Percentiles rank a stretch among this genome's conserved stretches.
Evolutionary conservation across 306 rosid genomes (phyloP).

Genomic region (Canavalia gladiata): DNA sequence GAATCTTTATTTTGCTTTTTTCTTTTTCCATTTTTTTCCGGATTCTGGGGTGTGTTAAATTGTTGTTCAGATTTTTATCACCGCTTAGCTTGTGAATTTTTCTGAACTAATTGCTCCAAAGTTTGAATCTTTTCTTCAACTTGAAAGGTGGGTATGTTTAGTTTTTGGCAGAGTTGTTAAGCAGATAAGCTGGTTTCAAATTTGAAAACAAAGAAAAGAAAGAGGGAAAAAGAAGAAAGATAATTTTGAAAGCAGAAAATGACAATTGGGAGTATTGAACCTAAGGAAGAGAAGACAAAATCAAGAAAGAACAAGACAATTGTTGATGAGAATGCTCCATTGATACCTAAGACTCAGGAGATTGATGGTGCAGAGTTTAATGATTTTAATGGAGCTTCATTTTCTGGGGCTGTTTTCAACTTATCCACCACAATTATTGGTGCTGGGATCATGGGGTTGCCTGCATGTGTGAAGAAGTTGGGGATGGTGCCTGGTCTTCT

Average conservation of each 20-base stretch:
- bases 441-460: slow-evolving; percentile 94
- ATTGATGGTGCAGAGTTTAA: slow-evolving; percentile 53
- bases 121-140: slow-evolving; percentile 7
- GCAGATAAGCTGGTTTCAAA: too few relatives aligned
- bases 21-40: slow-evolving; percentile 4
- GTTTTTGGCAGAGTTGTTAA: not conserved
- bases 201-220: not conserved
- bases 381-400: slow-evolving; percentile 88
- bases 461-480: slow-evolving; percentile 79
- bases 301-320: slow-evolving; percentile 57
- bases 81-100: not conserved
- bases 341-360: slow-evolving; percentile 65
- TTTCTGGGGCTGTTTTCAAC: slow-evolving; percentile 88
- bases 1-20: too few relatives aligned
- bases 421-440: slow-evolving; percentile 88
- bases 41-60: not conserved
- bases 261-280: slow-evolving; percentile 47
- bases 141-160: slow-evolving; percentile 44
- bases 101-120: not conserved
- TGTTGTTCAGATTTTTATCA: slow-evolving; percentile 34
- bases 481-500: slow-evolving; percentile 86
- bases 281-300: slow-evolving; percentile 55
- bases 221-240: not conserved
- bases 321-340: slow-evolving; percentile 71
- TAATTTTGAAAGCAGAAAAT: slow-evolving; percentile 49